Evolutionary conservation across 2,329 filamentous ascomycete genomes (phyloP).

Genomic region (Phialophora tarda): DNA sequence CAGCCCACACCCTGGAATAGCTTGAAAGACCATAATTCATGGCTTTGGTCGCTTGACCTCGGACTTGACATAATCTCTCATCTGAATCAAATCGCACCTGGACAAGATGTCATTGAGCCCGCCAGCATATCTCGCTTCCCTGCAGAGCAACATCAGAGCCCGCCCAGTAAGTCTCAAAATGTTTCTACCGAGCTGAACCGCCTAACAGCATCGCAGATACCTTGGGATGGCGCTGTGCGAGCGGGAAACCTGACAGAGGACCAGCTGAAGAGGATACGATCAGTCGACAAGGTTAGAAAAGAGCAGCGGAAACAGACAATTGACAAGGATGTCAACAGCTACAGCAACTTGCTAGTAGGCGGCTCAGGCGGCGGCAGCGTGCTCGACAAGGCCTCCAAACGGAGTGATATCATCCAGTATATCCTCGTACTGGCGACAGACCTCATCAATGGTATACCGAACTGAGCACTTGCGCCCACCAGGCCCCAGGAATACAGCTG

Average conservation of each 20-base stretch:
- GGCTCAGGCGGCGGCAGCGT: constrained; percentile 70
- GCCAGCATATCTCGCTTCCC: constrained; percentile 82
- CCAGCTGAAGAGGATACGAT: constrained; percentile 93
- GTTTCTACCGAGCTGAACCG: neutral
- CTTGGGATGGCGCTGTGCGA: constrained; percentile 95
- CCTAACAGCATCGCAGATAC: constrained; percentile 60
- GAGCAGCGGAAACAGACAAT: constrained; percentile 85
- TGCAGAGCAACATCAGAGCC: constrained; percentile 96
- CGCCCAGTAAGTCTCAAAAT: constrained; percentile 60
- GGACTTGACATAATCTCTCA: constrained; percentile 4
- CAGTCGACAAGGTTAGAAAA: constrained; percentile 93
- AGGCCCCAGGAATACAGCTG: neutral
- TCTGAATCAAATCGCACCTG: neutral
- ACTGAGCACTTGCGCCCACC: neutral
- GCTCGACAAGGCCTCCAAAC: constrained; percentile 81
- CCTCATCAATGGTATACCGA: constrained; percentile 73
- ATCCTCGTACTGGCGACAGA: constrained; percentile 88
- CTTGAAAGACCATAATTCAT: constrained; percentile 4
- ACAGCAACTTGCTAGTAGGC: constrained; percentile 80
- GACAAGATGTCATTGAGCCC: constrained; percentile 75
- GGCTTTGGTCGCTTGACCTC: constrained; percentile 9
- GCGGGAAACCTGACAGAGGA: constrained; percentile 92
- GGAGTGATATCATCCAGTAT: constrained; percentile 91
- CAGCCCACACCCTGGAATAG: neutral
- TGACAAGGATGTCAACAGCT: constrained; percentile 78